Base-by-base conservation (phyloP, 2,329 filamentous ascomycete species). In the Xylariaceae sp. region DNA sequence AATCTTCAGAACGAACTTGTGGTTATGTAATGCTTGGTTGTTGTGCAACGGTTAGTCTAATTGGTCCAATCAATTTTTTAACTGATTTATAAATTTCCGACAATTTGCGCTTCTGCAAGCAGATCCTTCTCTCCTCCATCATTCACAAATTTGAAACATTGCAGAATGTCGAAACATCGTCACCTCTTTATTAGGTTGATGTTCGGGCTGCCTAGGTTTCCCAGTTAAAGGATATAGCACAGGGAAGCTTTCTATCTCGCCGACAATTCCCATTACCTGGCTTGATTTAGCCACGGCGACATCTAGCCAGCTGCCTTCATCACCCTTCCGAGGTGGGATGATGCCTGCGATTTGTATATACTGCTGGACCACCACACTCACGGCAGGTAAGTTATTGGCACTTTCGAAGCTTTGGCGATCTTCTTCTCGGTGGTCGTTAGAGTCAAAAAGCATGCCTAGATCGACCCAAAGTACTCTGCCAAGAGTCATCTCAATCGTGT, bases 401-500 rank as follows among this genome's bases (percentile, higher is more conserved):
- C 85, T 85, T 85, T 92, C 86, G 86, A 92, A 92, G 86, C 86
- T 88, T 88, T 85, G 68, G 72, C 73, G 81, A 73, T 66, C 71
- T 69, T 70, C 62, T 71, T 51, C 54, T 63, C 75, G 63, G 76
- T 87, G 81, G 78, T 83, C 81, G 76, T 71, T 60, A 85, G 73
- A 88, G 85, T 90, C 86, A 90, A 89, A 80, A 80, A 78, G 84
- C 67, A 48, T 76, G 85, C 85, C 86, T 78, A 90, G 70, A 90
- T 59, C 60, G 74, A 83, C 68, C 74, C 73, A 67, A 81, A 80
- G 73, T 74, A 83, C 81, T 78, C 83, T 86, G 81, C 83, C 83
- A 87, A 87, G 82, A 78, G 81, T 83, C 73, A 80, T 86, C 85
- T 88, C 84, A 81, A 78, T 87, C 83, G 85, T 90, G 85, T 89